These are phyloP conservation scores for Vitis vinifera DNA, from an alignment of 164 flowering plant species.

Conservation along the genomic window DNA sequence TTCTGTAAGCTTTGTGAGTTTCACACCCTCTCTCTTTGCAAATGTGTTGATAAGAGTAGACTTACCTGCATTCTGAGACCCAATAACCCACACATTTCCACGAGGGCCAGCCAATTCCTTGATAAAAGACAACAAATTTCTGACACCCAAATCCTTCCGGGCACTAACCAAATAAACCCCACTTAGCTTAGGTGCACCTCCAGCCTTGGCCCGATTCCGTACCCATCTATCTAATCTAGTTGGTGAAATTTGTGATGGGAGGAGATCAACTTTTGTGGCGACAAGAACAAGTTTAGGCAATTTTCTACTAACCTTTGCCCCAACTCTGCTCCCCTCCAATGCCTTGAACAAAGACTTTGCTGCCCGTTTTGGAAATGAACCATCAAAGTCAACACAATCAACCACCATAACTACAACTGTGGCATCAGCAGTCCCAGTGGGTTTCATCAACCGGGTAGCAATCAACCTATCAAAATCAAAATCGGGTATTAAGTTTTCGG, in stretches of 20 bases:
- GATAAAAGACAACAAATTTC: conserved; percentile 69
- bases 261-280: conserved; percentile 94
- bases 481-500: conserved; percentile 93
- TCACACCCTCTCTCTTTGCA: conserved; percentile 74
- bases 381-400: conserved; percentile 98
- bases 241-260: conserved; percentile 86
- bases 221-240: conserved; percentile 93
- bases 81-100: conserved; percentile 96
- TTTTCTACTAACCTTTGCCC: conserved; percentile 39
- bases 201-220: conserved; percentile 79
- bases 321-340: conserved; percentile 46
- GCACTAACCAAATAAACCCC: conserved; percentile 92
- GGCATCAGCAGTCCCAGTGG: conserved; percentile 54
- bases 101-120: conserved; percentile 93
- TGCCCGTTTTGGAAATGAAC: conserved; percentile 88
- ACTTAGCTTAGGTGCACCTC: conserved; percentile 82
- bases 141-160: conserved; percentile 81
- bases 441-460: conserved; percentile 71
- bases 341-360: conserved; percentile 80
- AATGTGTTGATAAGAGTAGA: conserved; percentile 88
- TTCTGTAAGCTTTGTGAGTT: conserved; percentile 79
- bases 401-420: conserved; percentile 92
- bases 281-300: conserved; percentile 88
- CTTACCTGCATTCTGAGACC: conserved; percentile 97
- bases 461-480: conserved; percentile 91